These are phyloP conservation scores for Phytophthora hibernalis DNA, from an alignment of 352 stramenopile species.

Conservation along the genomic window DNA sequence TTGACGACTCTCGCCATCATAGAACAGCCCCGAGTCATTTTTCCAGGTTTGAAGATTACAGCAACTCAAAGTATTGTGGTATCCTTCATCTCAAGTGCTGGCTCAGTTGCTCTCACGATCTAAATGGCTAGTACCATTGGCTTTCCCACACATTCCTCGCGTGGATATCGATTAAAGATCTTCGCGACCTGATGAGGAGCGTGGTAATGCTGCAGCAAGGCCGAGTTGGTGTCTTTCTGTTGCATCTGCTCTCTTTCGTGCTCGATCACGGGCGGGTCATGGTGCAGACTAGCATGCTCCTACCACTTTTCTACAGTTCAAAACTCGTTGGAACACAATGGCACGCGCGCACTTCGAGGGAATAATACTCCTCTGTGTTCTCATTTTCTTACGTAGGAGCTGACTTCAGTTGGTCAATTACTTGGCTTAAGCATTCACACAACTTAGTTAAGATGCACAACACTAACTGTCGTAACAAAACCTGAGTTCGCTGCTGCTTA, in stretches of 20 bases:
- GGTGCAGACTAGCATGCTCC: conserved; percentile 25
- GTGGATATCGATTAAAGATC: conserved; percentile 33
- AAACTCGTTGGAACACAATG: conserved; percentile 27
- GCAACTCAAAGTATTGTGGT: conserved; percentile 3
- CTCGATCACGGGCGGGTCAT: conserved; percentile 13
- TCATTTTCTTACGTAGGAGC: not conserved
- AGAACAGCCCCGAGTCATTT: conserved; percentile 13
- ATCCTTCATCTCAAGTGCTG: conserved; percentile 25
- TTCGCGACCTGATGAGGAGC: conserved; percentile 13
- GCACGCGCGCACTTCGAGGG: conserved; percentile 1
- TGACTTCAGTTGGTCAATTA: conserved; percentile 3
- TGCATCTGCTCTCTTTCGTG: conserved; percentile 28
- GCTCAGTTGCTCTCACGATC: conserved; percentile 32
- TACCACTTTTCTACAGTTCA: conserved; percentile 35
- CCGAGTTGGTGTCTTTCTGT: conserved; percentile 26
- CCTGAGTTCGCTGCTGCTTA: too few relatives aligned
- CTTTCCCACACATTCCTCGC: conserved; percentile 42
- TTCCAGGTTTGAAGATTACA: conserved; percentile 18
- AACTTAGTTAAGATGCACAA: not conserved
- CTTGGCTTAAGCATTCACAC: not conserved
- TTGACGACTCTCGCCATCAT: conserved; percentile 19
- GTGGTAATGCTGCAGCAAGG: conserved; percentile 6
- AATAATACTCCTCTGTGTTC: not conserved
- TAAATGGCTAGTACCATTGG: conserved; percentile 36
- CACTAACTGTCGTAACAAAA: too few relatives aligned